A percentile compares a stretch with the other conserved stretches of the same genome.
Conservation (phyloP, 495 filamentous ascomycete species). For the Penicillium longicatenatum region DNA sequence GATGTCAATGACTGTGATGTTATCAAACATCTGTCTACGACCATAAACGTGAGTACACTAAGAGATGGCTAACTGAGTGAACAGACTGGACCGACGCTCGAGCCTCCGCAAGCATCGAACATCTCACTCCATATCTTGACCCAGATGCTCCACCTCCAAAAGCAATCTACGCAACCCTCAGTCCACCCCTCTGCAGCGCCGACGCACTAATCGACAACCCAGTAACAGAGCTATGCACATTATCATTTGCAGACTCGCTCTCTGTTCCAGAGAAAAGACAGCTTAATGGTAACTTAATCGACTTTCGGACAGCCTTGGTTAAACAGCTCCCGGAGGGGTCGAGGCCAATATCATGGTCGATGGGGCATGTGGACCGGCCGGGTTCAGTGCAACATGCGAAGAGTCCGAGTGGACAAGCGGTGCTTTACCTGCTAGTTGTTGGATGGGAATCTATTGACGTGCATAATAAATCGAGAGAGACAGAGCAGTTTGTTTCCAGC, state of each 20-base stretch:
- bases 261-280: slow-evolving; percentile 21
- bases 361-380: slow-evolving; percentile 46
- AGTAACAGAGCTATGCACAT: slow-evolving; percentile 40
- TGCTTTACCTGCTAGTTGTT: slow-evolving; percentile 39
- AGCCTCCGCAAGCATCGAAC: slow-evolving; percentile 19
- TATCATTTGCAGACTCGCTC: slow-evolving; percentile 35
- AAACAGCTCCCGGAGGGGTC: slow-evolving; percentile 34
- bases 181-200: slow-evolving; percentile 31
- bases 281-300: slow-evolving; percentile 30
- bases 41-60: neutral
- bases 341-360: slow-evolving; percentile 42
- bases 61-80: neutral
- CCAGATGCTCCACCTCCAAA: slow-evolving; percentile 20
- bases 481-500: slow-evolving; percentile 43
- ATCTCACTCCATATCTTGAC: slow-evolving; percentile 31
- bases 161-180: slow-evolving; percentile 37
- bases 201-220: slow-evolving; percentile 40
- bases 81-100: slow-evolving; percentile 45
- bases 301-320: slow-evolving; percentile 37
- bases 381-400: slow-evolving; percentile 39
- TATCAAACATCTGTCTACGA: slow-evolving; percentile 1
- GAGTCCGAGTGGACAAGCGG: slow-evolving; percentile 39
- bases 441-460: slow-evolving; percentile 59
- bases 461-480: slow-evolving; percentile 50
- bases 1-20: neutral